Evolutionary conservation across 2,329 filamentous ascomycete species (phyloP), one percentile per base, ranked within the genome.

Genomic region (Arthrobotrys pseudoclavata): DNA sequence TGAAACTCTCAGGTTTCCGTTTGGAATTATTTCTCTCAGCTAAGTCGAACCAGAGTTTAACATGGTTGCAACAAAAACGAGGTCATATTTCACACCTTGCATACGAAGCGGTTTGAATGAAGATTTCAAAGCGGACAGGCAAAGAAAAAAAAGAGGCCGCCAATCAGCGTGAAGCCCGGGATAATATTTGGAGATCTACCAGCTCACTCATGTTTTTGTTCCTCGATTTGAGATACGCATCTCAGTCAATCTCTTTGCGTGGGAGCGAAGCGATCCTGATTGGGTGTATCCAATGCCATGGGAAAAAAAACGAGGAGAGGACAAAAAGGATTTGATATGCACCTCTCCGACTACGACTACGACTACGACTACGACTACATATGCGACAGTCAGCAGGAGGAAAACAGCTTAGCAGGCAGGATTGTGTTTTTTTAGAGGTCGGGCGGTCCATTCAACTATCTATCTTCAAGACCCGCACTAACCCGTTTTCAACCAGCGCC

Each of bases 1-100:
- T 76, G 72, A 76, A 76, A 76, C 72, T 76, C 72, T 76, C 72
- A 76, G 24, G 64, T 76, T 76, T 76, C 72, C 72, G 72, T 66
- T 64, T 70, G 48, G 37, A 7, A 62, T 60, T 69, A 76, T 66
- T 68, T 76, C 72, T 76, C 72, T 76, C 72, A 70, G 63, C 60
- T 55, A 18, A 5, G 45, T 18, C 40, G 31, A n/a, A 9, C 53
- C 55, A 75, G 70, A 75, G 53, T 63, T 62, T 50, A 66, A 61
- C 66, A 76, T 76, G 72, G 60, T 69, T 69, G 66, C 72, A 68
- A 74, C 69, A 42, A 62, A 62, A 64, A 67, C 47, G 53, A 40
- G 57, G 55, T 55, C 40, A 57, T 37, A 40, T 50, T 34, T 37
- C 66, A 60, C 31, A 52, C 48, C 48, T 45, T 69, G 47, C 48